Percentiles rank a stretch among this genome's conserved stretches.
Evolutionary conservation across 768 basidiomycete species (phyloP).

Genomic region (Amylocystis lapponica): DNA sequence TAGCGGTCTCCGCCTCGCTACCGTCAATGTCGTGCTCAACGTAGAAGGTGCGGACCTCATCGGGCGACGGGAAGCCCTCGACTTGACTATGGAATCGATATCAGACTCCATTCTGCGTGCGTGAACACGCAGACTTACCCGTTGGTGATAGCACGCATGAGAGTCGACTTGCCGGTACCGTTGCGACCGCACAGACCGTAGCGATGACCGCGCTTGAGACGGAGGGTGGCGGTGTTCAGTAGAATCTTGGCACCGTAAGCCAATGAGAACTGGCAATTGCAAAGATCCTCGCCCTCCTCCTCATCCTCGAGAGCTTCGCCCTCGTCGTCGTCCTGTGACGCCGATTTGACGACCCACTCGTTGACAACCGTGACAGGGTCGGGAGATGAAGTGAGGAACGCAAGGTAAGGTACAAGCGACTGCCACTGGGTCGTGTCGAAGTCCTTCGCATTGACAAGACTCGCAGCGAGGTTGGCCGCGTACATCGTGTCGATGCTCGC

Average conservation of each 20-base stretch:
- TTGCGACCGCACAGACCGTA: conserved; percentile 99
- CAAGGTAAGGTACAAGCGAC: conserved; percentile 68
- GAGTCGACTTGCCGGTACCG: conserved; percentile 95
- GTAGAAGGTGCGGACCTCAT: conserved; percentile 97
- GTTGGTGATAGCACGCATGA: conserved; percentile 91
- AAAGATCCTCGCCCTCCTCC: conserved; percentile 97
- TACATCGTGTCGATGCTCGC: conserved; percentile 61
- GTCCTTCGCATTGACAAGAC: conserved; percentile 86
- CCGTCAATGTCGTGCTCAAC: conserved; percentile 99
- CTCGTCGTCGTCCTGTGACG: conserved; percentile 68
- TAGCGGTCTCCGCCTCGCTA: conserved; percentile 85
- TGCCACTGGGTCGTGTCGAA: conserved; percentile 91
- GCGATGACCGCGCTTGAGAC: conserved; percentile 97
- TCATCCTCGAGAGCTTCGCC: conserved; percentile 75
- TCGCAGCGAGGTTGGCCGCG: conserved; percentile 73
- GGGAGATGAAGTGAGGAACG: conserved; percentile 56
- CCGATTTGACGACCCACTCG: conserved; percentile 89
- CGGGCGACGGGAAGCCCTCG: conserved; percentile 96
- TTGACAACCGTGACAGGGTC: conserved; percentile 63
- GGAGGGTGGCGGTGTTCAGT: conserved; percentile 92
- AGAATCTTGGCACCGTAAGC: conserved; percentile 99
- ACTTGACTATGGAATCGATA: conserved; percentile 56
- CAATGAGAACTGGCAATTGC: conserved; percentile 98
- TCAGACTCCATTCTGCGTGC: conserved; percentile 28
- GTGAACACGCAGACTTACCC: conserved; percentile 35